A percentile compares a stretch with the other conserved stretches of the same genome.
These are phyloP conservation scores for Globisporangium radiosum DNA, from an alignment of 352 stramenopile genomes.

Conservation along the genomic window DNA sequence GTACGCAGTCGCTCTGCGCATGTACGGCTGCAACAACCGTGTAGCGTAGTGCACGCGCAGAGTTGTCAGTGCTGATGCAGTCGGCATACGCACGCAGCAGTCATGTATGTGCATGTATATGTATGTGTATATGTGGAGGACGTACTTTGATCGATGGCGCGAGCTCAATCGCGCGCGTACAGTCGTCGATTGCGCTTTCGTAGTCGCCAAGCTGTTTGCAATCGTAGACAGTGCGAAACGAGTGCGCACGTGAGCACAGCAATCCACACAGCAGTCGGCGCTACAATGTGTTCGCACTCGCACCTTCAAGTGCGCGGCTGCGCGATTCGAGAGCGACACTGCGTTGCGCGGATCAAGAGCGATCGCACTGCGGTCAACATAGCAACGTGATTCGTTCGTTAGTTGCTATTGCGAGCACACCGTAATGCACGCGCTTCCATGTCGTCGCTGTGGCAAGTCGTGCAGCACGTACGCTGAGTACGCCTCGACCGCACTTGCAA, in stretches of 20 bases:
- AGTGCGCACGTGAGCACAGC: too few species aligned
- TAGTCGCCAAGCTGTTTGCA: slow-evolving; percentile 29
- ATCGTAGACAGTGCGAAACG: not conserved
- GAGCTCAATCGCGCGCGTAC: slow-evolving; percentile 33
- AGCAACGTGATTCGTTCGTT: too few species aligned
- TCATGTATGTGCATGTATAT: not conserved
- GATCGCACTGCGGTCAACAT: slow-evolving; percentile 27
- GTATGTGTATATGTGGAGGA: not conserved
- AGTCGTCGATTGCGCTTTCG: slow-evolving; percentile 35
- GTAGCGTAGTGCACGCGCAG: too few species aligned
- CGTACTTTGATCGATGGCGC: slow-evolving; percentile 53
- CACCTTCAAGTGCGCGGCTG: slow-evolving; percentile 58
- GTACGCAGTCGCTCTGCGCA: slow-evolving; percentile 45
- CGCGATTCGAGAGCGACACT: slow-evolving; percentile 58
- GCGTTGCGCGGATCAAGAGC: slow-evolving; percentile 30
- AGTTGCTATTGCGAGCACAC: too few species aligned
- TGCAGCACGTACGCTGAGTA: slow-evolving; percentile 35
- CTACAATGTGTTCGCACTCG: not conserved
- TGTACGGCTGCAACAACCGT: slow-evolving; percentile 25
- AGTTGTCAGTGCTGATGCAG: too few species aligned
- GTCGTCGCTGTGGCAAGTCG: too few species aligned
- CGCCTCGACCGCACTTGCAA: slow-evolving; percentile 25
- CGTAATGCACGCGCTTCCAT: too few species aligned
- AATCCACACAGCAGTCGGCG: not conserved
- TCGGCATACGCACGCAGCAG: too few species aligned